Evolutionary conservation across 2,329 filamentous ascomycete species (phyloP), one percentile per base, ranked within the genome.

Genomic region (Aspergillus luchuensis): DNA sequence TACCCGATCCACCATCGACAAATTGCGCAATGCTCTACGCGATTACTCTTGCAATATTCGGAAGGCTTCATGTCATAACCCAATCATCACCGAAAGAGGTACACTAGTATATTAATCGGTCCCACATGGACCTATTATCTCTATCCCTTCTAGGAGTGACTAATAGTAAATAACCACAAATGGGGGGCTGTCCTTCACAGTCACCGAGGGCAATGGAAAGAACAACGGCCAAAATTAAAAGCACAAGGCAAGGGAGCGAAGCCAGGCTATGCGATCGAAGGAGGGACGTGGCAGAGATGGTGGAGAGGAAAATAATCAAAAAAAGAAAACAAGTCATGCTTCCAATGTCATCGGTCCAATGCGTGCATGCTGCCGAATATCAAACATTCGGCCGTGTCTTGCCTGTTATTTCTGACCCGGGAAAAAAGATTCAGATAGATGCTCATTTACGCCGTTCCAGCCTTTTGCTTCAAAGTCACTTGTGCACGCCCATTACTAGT

Each of bases 371-470:
- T 33, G 50, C 56, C 43, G 53, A 43, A 25, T 57, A 45, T 33
- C 30, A 43, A 53, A 58, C 58, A 38, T 45, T 56, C 50, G 48
- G 58, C 43, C 28, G 39, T 17, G 28, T 62, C 54, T 60, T 59
- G 61, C 59, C 39, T 51, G 54, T 58, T 56, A 51, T 39, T 47
- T 45, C 53, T 41, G 39, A 56, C 53, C 53, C 53, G 53, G 33
- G 41, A 33, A 56, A 28, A 28, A 56, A 56, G 54, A 56, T 56
- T 50, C 56, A 60, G 38, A 56, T 54, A 56, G 56, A 56, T 52
- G 57, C 52, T 52, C 59, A 60, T 61, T 62, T 64, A 67, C 65
- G 59, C 60, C 64, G 58, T 51, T 57, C 57, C 62, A 62, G 58
- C 59, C 63, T 61, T 61, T 56, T 63, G 55, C 45, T 61, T 59